Evolutionary conservation across 257 asterid species (phyloP).

Genomic region (Paulownia fortunei): DNA sequence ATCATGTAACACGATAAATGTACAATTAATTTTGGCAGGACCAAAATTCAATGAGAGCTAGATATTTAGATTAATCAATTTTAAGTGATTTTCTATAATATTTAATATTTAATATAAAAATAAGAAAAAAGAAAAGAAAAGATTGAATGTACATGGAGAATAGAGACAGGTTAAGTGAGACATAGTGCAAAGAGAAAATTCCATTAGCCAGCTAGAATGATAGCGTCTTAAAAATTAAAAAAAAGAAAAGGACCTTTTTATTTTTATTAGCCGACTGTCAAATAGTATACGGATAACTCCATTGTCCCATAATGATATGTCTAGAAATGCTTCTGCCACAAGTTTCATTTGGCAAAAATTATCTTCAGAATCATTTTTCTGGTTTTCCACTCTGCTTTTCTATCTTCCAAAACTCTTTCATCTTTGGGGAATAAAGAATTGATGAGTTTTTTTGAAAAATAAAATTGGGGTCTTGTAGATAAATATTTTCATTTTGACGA

Average conservation of each 20-base stretch:
- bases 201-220: slow-evolving; percentile 15
- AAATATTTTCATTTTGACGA: no score
- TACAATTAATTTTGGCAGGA: neutral
- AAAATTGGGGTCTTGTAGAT: neutral
- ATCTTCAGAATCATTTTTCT: no score
- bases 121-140: neutral
- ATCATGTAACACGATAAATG: neutral
- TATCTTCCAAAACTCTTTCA: neutral
- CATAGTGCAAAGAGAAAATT: neutral
- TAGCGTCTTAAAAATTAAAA: neutral
- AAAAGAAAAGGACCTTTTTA: neutral
- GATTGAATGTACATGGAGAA: neutral
- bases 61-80: no score
- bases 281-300: neutral
- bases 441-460: neutral
- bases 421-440: neutral
- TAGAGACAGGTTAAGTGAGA: neutral
- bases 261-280: neutral
- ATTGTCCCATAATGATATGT: slow-evolving; percentile 23
- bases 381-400: neutral
- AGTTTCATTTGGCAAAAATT: slow-evolving; percentile 4
- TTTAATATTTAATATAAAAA: neutral
- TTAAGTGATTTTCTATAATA: no score
- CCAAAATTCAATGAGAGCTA: no score
- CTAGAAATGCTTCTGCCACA: slow-evolving; percentile 31